These are phyloP conservation scores for Amesomyces nigricolor DNA, from an alignment of 2,329 filamentous ascomycete genomes.

Conservation along the genomic window DNA sequence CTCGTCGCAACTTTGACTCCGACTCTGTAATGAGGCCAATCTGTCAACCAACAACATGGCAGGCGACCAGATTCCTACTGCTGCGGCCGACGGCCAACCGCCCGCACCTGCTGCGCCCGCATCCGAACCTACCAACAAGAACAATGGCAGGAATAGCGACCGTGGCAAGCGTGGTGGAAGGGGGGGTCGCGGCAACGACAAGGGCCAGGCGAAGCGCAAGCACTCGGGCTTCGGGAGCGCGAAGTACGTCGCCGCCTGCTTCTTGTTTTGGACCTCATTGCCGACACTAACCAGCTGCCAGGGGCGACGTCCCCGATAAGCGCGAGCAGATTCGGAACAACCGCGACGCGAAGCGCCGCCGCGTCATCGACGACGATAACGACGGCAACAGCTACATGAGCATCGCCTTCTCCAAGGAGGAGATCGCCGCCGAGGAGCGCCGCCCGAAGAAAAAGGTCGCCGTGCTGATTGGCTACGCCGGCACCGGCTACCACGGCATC, in stretches of 20 bases:
- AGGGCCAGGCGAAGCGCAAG: conserved; percentile 19
- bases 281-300: conserved; percentile 25
- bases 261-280: conserved; percentile 8
- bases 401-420: conserved; percentile 62
- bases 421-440: conserved; percentile 81
- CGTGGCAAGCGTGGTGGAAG: conserved; percentile 16
- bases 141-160: conserved; percentile 19
- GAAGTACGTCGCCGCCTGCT: conserved; percentile 16
- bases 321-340: conserved; percentile 45
- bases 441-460: conserved; percentile 94
- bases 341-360: conserved; percentile 50
- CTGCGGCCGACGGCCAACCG: neutral
- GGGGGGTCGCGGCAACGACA: conserved; percentile 20
- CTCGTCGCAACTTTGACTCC: neutral
- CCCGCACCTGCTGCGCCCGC: neutral
- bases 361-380: conserved; percentile 40
- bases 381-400: conserved; percentile 46
- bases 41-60: conserved; percentile 22
- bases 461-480: conserved; percentile 90
- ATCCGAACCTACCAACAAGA: neutral
- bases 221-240: conserved; percentile 19
- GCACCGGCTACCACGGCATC: conserved; percentile 95
- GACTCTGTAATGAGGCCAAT: conserved; percentile 14
- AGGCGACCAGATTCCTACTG: conserved; percentile 17
- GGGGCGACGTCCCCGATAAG: conserved; percentile 36